Conservation (phyloP, 768 basidiomycete species). For the Mycena galopus region DNA sequence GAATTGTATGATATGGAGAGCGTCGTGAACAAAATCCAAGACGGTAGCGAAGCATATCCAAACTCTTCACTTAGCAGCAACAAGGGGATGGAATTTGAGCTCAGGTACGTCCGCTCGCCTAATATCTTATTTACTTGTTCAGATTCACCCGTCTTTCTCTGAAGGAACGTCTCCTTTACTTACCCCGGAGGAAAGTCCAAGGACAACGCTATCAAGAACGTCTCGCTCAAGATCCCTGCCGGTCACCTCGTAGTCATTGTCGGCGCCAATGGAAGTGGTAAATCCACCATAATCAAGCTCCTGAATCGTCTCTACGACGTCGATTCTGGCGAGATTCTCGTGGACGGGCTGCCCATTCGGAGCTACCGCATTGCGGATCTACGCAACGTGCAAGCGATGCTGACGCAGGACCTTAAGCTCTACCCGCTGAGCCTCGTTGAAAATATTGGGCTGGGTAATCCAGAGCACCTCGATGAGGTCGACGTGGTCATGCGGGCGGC, state of each 20-base stretch:
- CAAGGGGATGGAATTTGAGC: slow-evolving; percentile 29
- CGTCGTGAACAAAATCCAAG: slow-evolving; percentile 38
- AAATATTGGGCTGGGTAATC: slow-evolving; percentile 53
- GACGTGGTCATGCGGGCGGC: slow-evolving; percentile 15
- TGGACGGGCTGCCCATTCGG: slow-evolving; percentile 49
- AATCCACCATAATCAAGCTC: too few relatives aligned
- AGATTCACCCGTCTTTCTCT: not conserved
- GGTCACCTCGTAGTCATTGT: slow-evolving; percentile 50
- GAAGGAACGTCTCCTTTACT: slow-evolving; percentile 54
- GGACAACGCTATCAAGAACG: slow-evolving; percentile 34
- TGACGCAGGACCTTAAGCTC: slow-evolving; percentile 53
- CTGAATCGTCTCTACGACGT: too few relatives aligned
- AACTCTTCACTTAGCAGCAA: slow-evolving; percentile 24
- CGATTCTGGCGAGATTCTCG: too few relatives aligned
- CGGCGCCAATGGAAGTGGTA: slow-evolving; percentile 51
- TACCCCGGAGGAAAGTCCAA: slow-evolving; percentile 45
- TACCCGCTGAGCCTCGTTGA: slow-evolving; percentile 53
- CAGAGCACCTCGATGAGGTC: slow-evolving; percentile 26
- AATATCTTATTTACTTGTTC: not conserved
- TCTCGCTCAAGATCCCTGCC: slow-evolving; percentile 45
- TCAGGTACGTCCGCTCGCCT: not conserved
- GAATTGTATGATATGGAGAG: slow-evolving; percentile 38
- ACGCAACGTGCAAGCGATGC: slow-evolving; percentile 46
- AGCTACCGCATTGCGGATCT: slow-evolving; percentile 46
- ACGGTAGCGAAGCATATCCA: slow-evolving; percentile 42